A percentile compares a stretch with the other conserved stretches of the same genome.
Evolutionary conservation across 257 asterid species (phyloP).

Genomic region (Haberlea rhodopensis): DNA sequence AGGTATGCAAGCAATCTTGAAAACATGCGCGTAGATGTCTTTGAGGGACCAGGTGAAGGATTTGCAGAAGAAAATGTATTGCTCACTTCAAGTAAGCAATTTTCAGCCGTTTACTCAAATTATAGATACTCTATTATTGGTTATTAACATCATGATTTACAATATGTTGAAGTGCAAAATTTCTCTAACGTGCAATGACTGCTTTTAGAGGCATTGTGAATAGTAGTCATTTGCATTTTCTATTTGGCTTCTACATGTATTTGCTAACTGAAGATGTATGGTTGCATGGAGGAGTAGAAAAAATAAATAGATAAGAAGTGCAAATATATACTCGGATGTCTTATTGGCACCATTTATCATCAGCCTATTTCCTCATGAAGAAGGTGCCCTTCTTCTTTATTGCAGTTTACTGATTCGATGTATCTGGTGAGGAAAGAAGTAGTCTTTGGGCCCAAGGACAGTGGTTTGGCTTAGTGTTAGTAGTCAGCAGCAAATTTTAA

Average conservation of each 20-base stretch:
- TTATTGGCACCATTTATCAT: slow-evolving; percentile 11
- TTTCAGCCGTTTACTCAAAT: slow-evolving; percentile 11
- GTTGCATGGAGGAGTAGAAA: slow-evolving; percentile 10
- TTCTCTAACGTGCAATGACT: slow-evolving; percentile 2
- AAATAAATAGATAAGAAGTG: background rate
- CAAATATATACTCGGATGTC: slow-evolving; percentile 1
- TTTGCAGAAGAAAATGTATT: slow-evolving; percentile 80
- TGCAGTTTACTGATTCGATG: slow-evolving; percentile 14
- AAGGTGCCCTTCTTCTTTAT: background rate
- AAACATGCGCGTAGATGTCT: slow-evolving; percentile 87
- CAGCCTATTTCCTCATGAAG: background rate
- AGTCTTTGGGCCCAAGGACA: slow-evolving; percentile 1
- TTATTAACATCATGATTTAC: background rate
- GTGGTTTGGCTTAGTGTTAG: slow-evolving; percentile 2
- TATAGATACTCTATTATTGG: slow-evolving; percentile 11
- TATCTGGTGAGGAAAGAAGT: slow-evolving; percentile 1
- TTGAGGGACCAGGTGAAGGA: slow-evolving; percentile 94
- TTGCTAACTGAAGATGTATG: slow-evolving; percentile 18
- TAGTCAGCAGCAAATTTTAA: background rate
- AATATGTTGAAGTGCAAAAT: background rate
- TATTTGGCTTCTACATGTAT: slow-evolving; percentile 3
- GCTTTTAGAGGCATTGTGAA: background rate
- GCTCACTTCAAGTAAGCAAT: slow-evolving; percentile 85
- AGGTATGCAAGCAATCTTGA: slow-evolving; percentile 89
- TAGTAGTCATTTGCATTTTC: slow-evolving; percentile 6